These are phyloP conservation scores for Neurospora sp. DNA, from an alignment of 2,329 filamentous ascomycete genomes.

Conservation along the genomic window DNA sequence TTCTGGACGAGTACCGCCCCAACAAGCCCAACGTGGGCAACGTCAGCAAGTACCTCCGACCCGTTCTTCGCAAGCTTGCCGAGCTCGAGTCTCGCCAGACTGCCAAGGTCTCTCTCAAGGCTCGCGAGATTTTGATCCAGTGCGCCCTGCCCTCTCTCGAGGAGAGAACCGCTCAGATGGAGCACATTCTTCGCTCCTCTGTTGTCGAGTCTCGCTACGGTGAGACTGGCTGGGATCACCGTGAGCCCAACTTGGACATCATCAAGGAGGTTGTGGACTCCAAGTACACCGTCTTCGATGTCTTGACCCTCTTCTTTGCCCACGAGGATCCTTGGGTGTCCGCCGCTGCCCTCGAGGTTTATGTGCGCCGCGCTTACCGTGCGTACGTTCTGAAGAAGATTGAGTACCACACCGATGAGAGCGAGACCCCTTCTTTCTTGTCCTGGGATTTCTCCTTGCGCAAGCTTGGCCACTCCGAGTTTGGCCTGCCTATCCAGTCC, in stretches of 20 bases:
- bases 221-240: slow-evolving; percentile 92
- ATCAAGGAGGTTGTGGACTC: slow-evolving; percentile 98
- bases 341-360: slow-evolving; percentile 87
- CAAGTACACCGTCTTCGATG: slow-evolving; percentile 96
- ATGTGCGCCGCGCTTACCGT: slow-evolving; percentile 91
- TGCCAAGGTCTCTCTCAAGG: slow-evolving; percentile 94
- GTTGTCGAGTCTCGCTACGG: slow-evolving; percentile 96
- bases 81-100: slow-evolving; percentile 80
- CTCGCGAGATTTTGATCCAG: slow-evolving; percentile 93
- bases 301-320: slow-evolving; percentile 87
- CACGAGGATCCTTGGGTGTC: slow-evolving; percentile 93
- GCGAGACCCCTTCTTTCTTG: slow-evolving; percentile 57
- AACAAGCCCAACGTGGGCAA: slow-evolving; percentile 88
- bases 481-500: slow-evolving; percentile 69
- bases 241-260: slow-evolving; percentile 79
- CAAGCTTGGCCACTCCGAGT: slow-evolving; percentile 87
- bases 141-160: slow-evolving; percentile 92
- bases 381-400: slow-evolving; percentile 87
- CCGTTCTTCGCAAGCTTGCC: slow-evolving; percentile 72
- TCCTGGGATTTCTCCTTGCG: slow-evolving; percentile 95
- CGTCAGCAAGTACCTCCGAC: slow-evolving; percentile 77
- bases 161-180: slow-evolving; percentile 92
- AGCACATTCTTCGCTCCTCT: slow-evolving; percentile 92
- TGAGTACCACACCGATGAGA: slow-evolving; percentile 75
- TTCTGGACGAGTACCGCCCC: slow-evolving; percentile 87